Evolutionary conservation across 1,284 basidiomycete genomes (phyloP), one percentile per base, ranked within the genome.

Genomic region (Exobasidium cylindrosporum): DNA sequence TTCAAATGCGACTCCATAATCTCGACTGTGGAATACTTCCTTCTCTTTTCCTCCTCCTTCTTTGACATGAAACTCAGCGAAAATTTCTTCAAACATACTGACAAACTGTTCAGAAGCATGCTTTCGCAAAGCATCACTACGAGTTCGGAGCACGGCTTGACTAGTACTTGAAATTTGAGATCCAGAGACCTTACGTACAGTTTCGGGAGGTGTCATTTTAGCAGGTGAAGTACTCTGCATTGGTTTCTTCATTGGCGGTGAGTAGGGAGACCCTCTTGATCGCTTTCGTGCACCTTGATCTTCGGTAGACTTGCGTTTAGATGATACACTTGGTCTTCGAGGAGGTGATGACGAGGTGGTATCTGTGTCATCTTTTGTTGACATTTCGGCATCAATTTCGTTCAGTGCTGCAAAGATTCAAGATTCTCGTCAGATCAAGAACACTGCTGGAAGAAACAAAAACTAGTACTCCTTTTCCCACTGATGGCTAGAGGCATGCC

Each of bases 1-100:
- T 55, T 76, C 74, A 32, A 76, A 59, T 10, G 54, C 60, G 30
- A 57, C 46, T 29, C 70, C 65, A 46, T 66, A 76, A 1, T 28
- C 28, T 14, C 23, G 30, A 70, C 63, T 31, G 54, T 47, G 10
- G 29, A 14, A 13, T 45, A 13, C 7, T 7, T 1, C 29, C 6
- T 43, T 43, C 40, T 54, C 43, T 56, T 57, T 21, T 46, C 43
- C 44, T 49, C 54, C 43, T 52, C 50, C 54, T 44, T 35, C 24
- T 1, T 40, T 17, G 1, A 24, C 46, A 10, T 23, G 17, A 2
- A n/a, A 1, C 7, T 46, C 21, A 0, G 52, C 14, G 47, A 62
- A 64, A 43, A 67, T 65, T 6, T 35, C 35, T 7, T 21, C 54
- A 30, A 67, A 57, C 3, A 63, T 40, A 23, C 11, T 31, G 4